A percentile compares a stretch with the other conserved stretches of the same genome.
phyloP scores from a whole-genome alignment of 2,329 filamentous ascomycete genomes.

The Chaetomium sp. region DNA sequence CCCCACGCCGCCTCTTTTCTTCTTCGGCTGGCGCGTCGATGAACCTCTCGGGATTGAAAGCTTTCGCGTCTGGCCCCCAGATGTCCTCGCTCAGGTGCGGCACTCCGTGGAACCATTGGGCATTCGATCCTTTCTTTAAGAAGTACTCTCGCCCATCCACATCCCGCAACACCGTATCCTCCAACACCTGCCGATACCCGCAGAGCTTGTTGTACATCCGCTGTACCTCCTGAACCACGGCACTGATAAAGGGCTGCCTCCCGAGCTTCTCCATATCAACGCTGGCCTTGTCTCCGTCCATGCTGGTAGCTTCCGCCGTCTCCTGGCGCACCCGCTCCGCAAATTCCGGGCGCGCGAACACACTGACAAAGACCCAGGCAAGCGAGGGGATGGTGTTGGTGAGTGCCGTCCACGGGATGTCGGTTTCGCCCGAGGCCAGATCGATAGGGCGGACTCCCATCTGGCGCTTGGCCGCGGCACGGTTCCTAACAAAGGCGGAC shows the following conservation, averaged over 20 bases:
- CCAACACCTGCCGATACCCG: not conserved
- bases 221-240: not conserved
- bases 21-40: conserved; percentile 26
- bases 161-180: not conserved
- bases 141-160: not conserved
- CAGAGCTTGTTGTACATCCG: not conserved
- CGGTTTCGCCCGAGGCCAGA: conserved; percentile 18
- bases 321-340: not conserved
- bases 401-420: conserved; percentile 11
- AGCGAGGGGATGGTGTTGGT: conserved; percentile 25
- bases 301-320: not conserved
- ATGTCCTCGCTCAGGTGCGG: not conserved
- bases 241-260: not conserved
- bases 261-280: not conserved
- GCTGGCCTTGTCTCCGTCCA: not conserved
- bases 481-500: not conserved
- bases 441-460: not conserved
- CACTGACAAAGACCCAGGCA: conserved; percentile 26
- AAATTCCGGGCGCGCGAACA: conserved; percentile 25
- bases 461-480: not conserved
- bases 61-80: conserved; percentile 31
- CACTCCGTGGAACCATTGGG: not conserved
- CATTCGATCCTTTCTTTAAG: not conserved
- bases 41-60: conserved; percentile 40
- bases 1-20: conserved; percentile 27